Evolutionary conservation across 2,329 filamentous ascomycete genomes (phyloP).

Genomic region (Corynespora cassiicola): DNA sequence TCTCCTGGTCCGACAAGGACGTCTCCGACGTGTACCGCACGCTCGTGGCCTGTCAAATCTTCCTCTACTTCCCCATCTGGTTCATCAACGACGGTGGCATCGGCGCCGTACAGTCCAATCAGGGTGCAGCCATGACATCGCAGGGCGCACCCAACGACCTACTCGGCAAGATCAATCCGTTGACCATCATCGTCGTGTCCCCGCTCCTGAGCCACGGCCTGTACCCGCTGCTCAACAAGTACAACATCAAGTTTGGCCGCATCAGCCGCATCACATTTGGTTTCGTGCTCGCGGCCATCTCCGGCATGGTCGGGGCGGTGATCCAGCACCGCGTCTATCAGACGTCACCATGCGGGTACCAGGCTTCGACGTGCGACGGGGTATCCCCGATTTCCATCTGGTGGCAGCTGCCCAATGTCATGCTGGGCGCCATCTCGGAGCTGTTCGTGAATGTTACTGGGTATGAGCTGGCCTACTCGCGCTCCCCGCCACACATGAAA

Average conservation of each 20-base stretch:
- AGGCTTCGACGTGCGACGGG: slow-evolving; percentile 47
- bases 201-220: slow-evolving; percentile 58
- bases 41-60: slow-evolving; percentile 42
- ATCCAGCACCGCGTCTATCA: slow-evolving; percentile 57
- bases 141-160: slow-evolving; percentile 16
- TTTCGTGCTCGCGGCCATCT: slow-evolving; percentile 56
- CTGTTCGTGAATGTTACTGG: slow-evolving; percentile 52
- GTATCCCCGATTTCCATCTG: slow-evolving; percentile 51
- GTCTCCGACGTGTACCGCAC: slow-evolving; percentile 15
- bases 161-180: slow-evolving; percentile 14
- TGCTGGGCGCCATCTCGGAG: slow-evolving; percentile 35
- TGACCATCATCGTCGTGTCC: slow-evolving; percentile 26
- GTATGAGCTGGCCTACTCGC: slow-evolving; percentile 54
- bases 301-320: slow-evolving; percentile 49
- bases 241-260: slow-evolving; percentile 55
- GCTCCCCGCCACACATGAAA: slow-evolving; percentile 51
- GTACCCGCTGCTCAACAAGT: slow-evolving; percentile 53
- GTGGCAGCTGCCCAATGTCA: slow-evolving; percentile 49
- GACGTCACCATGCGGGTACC: slow-evolving; percentile 51
- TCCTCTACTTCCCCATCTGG: slow-evolving; percentile 49
- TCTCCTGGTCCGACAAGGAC: slow-evolving; percentile 27
- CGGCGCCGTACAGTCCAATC: slow-evolving; percentile 56
- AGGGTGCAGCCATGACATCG: slow-evolving; percentile 36
- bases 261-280: slow-evolving; percentile 60
- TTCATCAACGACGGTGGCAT: slow-evolving; percentile 54